These are phyloP conservation scores for Trifolium subterraneum DNA, from an alignment of 306 rosid genomes.

Conservation along the genomic window DNA sequence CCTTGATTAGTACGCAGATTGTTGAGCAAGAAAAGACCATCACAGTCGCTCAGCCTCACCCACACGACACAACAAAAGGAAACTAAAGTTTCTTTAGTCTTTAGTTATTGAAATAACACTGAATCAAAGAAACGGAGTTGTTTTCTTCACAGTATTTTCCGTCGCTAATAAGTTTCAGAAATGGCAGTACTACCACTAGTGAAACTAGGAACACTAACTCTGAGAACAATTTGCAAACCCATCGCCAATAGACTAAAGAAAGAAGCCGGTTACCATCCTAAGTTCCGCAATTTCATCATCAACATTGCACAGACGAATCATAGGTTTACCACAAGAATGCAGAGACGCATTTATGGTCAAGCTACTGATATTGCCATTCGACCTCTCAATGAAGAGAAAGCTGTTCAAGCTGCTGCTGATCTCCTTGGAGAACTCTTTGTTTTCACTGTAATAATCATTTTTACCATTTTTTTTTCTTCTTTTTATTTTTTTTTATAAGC, in stretches of 20 bases:
- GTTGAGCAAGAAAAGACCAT: too few relatives aligned
- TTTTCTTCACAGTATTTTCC: too few relatives aligned
- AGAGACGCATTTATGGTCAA: constrained; percentile 75
- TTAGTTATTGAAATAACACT: too few relatives aligned
- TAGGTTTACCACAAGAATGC: constrained; percentile 65
- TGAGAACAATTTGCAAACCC: constrained; percentile 54
- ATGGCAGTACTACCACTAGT: constrained; percentile 55
- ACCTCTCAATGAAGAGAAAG: constrained; percentile 82
- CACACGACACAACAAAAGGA: too few relatives aligned
- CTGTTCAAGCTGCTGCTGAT: constrained; percentile 88
- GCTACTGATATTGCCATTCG: constrained; percentile 68
- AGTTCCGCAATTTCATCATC: constrained; percentile 52
- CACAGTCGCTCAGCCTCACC: too few relatives aligned
- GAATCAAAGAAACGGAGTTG: too few relatives aligned
- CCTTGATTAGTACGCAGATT: too few relatives aligned
- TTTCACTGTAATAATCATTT: constrained; percentile 54
- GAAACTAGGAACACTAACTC: constrained; percentile 49
- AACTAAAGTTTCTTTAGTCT: too few relatives aligned
- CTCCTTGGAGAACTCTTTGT: constrained; percentile 78
- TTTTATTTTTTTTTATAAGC: too few relatives aligned
- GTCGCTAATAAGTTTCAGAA: background rate
- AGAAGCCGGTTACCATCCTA: constrained; percentile 50
- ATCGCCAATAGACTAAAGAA: constrained; percentile 56
- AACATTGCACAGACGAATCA: constrained; percentile 66
- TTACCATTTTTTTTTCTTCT: too few relatives aligned